Evolutionary conservation across 169 alveolate species (phyloP).

Genomic region (Fabrea salina): DNA sequence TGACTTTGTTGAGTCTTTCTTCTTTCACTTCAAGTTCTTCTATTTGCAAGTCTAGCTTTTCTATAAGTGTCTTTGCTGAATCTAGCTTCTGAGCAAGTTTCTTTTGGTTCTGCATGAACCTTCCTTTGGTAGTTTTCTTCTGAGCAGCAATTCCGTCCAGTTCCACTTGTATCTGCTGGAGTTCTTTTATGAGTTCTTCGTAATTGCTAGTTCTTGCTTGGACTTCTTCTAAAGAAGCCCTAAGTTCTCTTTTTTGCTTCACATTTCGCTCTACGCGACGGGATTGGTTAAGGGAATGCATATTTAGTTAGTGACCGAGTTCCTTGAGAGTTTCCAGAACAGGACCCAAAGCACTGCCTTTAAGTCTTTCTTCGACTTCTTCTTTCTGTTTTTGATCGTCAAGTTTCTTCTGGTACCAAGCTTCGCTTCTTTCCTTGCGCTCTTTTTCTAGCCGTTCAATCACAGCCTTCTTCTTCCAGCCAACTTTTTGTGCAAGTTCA

Average conservation of each 20-base stretch:
- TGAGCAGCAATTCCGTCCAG: background rate
- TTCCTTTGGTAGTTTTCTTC: background rate
- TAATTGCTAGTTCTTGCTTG: too few relatives aligned
- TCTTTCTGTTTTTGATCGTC: conserved; percentile 42
- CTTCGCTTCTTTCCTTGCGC: conserved; percentile 87
- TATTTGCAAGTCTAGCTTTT: background rate
- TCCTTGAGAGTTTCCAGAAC: background rate
- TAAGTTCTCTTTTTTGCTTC: too few relatives aligned
- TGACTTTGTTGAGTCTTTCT: background rate
- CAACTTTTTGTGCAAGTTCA: conserved; percentile 87
- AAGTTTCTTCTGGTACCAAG: conserved; percentile 76
- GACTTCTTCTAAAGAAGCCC: too few relatives aligned
- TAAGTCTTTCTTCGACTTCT: conserved; percentile 4
- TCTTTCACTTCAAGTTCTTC: background rate
- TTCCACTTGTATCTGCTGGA: conserved; percentile 9
- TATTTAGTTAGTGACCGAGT: background rate
- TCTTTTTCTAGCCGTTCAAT: conserved; percentile 86
- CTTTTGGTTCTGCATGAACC: background rate
- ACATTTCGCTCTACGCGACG: too few relatives aligned
- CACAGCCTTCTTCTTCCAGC: conserved; percentile 89
- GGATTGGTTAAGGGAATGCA: too few relatives aligned
- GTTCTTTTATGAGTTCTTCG: too few relatives aligned
- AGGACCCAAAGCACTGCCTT: background rate
- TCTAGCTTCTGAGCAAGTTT: background rate
- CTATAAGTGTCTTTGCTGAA: background rate